A percentile compares a stretch with the other conserved stretches of the same genome.
Conservation (phyloP, 2,329 filamentous ascomycete species). For the Pseudogymnoascus sp. region DNA sequence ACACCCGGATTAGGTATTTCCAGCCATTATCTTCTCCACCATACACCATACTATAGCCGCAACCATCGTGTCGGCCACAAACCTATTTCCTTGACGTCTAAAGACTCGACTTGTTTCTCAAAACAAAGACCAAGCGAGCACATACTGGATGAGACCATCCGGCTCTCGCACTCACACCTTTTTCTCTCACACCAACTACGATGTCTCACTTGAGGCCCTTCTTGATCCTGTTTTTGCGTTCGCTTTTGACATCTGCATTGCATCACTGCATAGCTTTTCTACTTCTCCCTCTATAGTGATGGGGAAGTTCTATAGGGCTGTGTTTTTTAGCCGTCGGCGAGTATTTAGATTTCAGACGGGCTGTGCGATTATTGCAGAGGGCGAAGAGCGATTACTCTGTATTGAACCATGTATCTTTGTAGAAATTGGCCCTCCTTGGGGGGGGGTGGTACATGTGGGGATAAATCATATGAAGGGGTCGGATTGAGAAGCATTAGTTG, state of each 20-base stretch:
- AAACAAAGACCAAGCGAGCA: not conserved
- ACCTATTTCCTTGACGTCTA: slow-evolving; percentile 6
- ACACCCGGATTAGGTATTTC: not conserved
- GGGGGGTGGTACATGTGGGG: not conserved
- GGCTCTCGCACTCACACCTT: not conserved
- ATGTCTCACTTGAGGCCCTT: slow-evolving; percentile 7
- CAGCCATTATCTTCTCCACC: not conserved
- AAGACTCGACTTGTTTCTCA: not conserved
- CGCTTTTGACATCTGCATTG: slow-evolving; percentile 3
- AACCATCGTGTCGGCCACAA: slow-evolving; percentile 4
- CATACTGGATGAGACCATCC: not conserved
- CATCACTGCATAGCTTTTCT: not conserved
- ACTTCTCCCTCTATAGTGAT: not conserved
- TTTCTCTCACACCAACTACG: not conserved
- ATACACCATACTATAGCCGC: not conserved
- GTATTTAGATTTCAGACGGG: slow-evolving; percentile 1
- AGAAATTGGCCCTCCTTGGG: not conserved
- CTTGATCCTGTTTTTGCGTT: slow-evolving; percentile 6
- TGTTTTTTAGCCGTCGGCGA: slow-evolving; percentile 5
- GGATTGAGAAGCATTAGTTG: slow-evolving; percentile 7
- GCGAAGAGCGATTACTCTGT: not conserved
- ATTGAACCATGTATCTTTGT: slow-evolving; percentile 8
- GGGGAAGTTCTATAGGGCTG: not conserved
- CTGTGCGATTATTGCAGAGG: slow-evolving; percentile 5
- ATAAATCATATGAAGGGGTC: not conserved